Conservation (phyloP, 768 basidiomycete genomes). For the Gloeostereum incarnatum region DNA sequence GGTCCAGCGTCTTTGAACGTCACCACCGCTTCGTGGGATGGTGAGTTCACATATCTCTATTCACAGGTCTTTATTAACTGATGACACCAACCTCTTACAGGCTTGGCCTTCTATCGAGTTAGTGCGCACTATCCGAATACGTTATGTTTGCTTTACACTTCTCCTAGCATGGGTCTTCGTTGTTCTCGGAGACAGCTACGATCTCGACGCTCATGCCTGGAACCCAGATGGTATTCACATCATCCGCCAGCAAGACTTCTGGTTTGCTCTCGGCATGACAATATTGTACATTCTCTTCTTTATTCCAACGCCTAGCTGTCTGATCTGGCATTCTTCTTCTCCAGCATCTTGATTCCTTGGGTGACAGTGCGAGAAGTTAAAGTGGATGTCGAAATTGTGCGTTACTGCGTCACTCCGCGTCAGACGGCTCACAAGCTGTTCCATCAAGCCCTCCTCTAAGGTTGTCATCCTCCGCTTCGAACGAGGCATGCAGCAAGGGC, state of each 20-base stretch:
- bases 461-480: slow-evolving; percentile 73
- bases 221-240: slow-evolving; percentile 49
- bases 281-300: slow-evolving; percentile 39
- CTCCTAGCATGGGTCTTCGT: slow-evolving; percentile 56
- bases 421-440: neutral
- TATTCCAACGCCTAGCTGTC: neutral
- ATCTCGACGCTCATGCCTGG: slow-evolving; percentile 47
- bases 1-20: slow-evolving; percentile 61
- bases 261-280: slow-evolving; percentile 71
- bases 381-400: slow-evolving; percentile 65
- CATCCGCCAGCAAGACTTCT: slow-evolving; percentile 66
- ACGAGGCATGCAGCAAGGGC: slow-evolving; percentile 81
- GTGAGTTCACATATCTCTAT: slow-evolving; percentile 24
- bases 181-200: slow-evolving; percentile 58
- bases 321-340: slow-evolving; percentile 2
- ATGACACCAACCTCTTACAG: slow-evolving; percentile 14
- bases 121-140: slow-evolving; percentile 10
- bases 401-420: slow-evolving; percentile 13
- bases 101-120: slow-evolving; percentile 45
- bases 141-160: neutral
- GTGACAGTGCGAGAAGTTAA: slow-evolving; percentile 66
- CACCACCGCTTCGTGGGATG: slow-evolving; percentile 81
- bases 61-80: neutral
- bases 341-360: slow-evolving; percentile 68
- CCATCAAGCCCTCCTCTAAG: slow-evolving; percentile 63